Evolutionary conservation across 495 filamentous ascomycete species (phyloP).

Genomic region (Darksidea phi): DNA sequence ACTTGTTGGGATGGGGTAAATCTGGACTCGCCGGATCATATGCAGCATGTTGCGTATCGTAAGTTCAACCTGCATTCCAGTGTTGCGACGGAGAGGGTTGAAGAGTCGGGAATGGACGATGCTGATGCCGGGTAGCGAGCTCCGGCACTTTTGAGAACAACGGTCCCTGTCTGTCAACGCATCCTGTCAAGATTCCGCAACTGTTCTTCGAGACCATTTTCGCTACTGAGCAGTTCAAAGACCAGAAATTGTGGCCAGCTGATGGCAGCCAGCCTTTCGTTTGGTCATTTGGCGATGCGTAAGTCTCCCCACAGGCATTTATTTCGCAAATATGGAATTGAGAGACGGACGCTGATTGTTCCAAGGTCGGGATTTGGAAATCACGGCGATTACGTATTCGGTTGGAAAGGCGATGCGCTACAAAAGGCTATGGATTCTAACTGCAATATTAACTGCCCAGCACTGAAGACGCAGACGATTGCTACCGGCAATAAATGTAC

Average conservation of each 20-base stretch:
- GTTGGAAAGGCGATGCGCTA: conserved; percentile 9
- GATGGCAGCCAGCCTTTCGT: conserved; percentile 22
- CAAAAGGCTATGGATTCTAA: not conserved
- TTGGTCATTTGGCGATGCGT: conserved; percentile 8
- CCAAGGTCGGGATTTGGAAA: not conserved
- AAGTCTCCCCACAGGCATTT: not conserved
- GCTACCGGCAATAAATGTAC: not conserved
- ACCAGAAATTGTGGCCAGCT: conserved; percentile 6
- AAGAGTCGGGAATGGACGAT: not conserved
- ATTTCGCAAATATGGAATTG: not conserved
- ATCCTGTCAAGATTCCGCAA: conserved; percentile 2
- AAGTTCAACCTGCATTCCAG: not conserved
- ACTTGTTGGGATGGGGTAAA: conserved; percentile 54
- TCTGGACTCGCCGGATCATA: conserved; percentile 52
- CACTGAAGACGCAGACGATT: conserved; percentile 6
- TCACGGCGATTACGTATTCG: conserved; percentile 11
- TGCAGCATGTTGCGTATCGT: conserved; percentile 42
- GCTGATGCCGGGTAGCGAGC: not conserved
- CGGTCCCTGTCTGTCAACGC: conserved; percentile 8
- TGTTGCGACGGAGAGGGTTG: too few relatives aligned
- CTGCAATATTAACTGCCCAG: conserved; percentile 10
- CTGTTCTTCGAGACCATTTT: conserved; percentile 20
- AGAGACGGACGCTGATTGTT: not conserved
- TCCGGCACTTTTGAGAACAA: conserved; percentile 14
- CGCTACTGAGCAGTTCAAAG: conserved; percentile 3